Evolutionary conservation across 768 basidiomycete species (phyloP), one percentile per base, ranked within the genome.

Genomic region (Amanita molliuscula): DNA sequence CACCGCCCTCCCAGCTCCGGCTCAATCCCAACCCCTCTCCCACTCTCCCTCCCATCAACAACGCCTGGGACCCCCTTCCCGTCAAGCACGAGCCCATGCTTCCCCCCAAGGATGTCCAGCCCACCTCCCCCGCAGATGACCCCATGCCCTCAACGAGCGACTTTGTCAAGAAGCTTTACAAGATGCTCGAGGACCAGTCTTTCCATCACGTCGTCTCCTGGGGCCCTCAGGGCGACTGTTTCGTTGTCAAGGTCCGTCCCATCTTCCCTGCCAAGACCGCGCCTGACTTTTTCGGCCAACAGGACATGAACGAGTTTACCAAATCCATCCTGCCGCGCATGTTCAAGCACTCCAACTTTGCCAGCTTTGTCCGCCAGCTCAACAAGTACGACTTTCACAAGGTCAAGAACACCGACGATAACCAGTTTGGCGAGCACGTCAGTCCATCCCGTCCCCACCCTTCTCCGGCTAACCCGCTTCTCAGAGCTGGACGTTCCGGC

Each of bases 301-400:
- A 50, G 49, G 92, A 94, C 72, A 94, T 94, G 88, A 94, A 90
- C 67, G 90, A 92, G 59, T 95, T 95, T 67, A 93, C 92, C 33
- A 92, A 90, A 66, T 79, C 73, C 23, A 86, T 94, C 62, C 77
- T 95, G 6, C 91, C 91, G 6, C 83, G 86, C 33, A 82, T 92
- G 74, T 95, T 95, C 79, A 93, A 94, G 64, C 91, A 95, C 62
- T 90, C 87, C 6, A 95, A 95, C 61, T 95, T 95, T 64, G 91
- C 91, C 26, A 80, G 77, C 48, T 95, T 95, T 61, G 92, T 95
- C 4, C 78, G 91, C 8, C 92, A 95, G 65, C 73, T 95, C 29
- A 95, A 95, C 75, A 95, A 94, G 65, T 95, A 95, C 62, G 92
- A 94, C 67, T 95, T 95, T 57, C 92, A 94, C 74, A 95, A 95